Base-by-base conservation (phyloP, 257 asterid species). In the Euphrasia confusa region DNA sequence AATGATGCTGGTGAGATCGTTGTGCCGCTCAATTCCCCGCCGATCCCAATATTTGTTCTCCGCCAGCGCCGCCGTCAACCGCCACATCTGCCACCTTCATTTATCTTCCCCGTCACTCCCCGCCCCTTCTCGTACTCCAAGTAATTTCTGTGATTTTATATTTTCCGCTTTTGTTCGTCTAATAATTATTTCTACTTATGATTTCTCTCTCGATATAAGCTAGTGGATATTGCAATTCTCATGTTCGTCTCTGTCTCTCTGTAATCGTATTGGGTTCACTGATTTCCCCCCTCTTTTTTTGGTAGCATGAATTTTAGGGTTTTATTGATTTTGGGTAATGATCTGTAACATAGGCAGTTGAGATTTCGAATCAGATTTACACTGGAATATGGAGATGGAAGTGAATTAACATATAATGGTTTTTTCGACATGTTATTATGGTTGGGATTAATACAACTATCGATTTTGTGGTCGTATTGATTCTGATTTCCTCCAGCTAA, bases 1-100 rank as follows among this genome's bases (percentile, higher is more conserved):
- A 71, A 57, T 75, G 77, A 55, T 83, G 82, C 60, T 79, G 71
- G 60, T 79, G 70, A 82, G 98, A 78, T 88, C 95, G 71, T 21
- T 88, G 61, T 77, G 75, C 78, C 90, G 95, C 48, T 81, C 93
- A 50, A 42, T 86, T 47, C 44, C 55, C 74, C 89, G 93, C 64
- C 71, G 95, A 80, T 86, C 93, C 72, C 76, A 72, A 10, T 69
- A 13, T 47, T 61, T 80, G 60, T 69, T 80, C 59, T 32, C 77
- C 70, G 72, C 80, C 64, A 55, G 67, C 68, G 70, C 82, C 66
- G 82, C 72, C 71, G 79, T 71, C 74, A 81, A 76, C 85, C 78
- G 52, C 68, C 79, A 71, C 39, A 42, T 79, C 75, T 86, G 89
- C 79, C 87, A 70, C 74, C 79, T 84, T 66, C 97, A 86, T 71